Percentiles rank a stretch among this genome's conserved stretches.
Conservation (phyloP, 2,329 filamentous ascomycete species). For the Sclerotinia subarctica region DNA sequence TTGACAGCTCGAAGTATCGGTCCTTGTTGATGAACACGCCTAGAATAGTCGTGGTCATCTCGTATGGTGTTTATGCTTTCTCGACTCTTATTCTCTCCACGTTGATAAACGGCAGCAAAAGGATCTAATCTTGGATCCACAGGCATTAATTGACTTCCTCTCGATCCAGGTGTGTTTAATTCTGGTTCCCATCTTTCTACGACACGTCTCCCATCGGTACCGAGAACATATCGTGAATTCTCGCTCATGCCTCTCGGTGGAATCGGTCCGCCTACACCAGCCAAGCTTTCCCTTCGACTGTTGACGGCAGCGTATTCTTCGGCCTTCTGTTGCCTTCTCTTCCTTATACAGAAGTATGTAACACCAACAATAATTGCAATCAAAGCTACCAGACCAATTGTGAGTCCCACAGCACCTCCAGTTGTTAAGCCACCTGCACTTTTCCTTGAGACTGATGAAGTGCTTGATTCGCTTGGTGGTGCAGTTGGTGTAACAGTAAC, state of each 20-base stretch:
- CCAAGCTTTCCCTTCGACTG: conserved; percentile 27
- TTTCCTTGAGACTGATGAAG: conserved; percentile 24
- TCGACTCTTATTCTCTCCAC: conserved; percentile 54
- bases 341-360: conserved; percentile 45
- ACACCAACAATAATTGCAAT: conserved; percentile 42
- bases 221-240: conserved; percentile 39
- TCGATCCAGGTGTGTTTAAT: conserved; percentile 31
- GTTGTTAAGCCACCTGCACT: conserved; percentile 41
- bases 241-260: conserved; percentile 39
- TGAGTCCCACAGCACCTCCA: conserved; percentile 52
- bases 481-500: conserved; percentile 51
- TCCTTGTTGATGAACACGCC: conserved; percentile 46
- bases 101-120: conserved; percentile 54
- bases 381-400: conserved; percentile 49
- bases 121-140: conserved; percentile 64
- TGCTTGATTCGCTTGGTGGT: conserved; percentile 31
- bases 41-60: conserved; percentile 64
- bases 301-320: conserved; percentile 32
- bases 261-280: conserved; percentile 29
- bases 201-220: conserved; percentile 38
- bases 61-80: conserved; percentile 62
- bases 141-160: conserved; percentile 55
- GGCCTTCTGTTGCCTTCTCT: conserved; percentile 44
- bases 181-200: conserved; percentile 37
- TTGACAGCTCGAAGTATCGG: conserved; percentile 60